Base-by-base conservation (phyloP, 345 rosid genomes). In the sweet orange (Citrus sinensis) region DNA sequence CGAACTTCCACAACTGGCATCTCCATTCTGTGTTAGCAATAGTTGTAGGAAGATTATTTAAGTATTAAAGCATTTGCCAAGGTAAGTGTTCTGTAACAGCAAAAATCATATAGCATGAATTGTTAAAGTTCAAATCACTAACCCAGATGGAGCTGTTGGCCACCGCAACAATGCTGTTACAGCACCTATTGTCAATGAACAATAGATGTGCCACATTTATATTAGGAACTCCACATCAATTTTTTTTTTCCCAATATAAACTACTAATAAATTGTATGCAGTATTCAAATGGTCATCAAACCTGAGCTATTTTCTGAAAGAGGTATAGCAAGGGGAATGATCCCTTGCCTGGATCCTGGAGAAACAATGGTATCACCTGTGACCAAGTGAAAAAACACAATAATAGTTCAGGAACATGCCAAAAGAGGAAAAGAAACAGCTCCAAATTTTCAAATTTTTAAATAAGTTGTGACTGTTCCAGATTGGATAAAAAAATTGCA, bases 81-180 rank as follows among this genome's bases (percentile, higher is more conserved):
- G 9, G 54, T 49, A 34, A 1, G 6, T 19, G 3, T 49, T 49
- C 69, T 37, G 24, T 39, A 29, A 34, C 70, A 24, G 59, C 8
- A 20, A 49, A 83, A 74, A 30, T 49, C 49, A n/a, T 59, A 61
- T 9, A 16, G 49, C 27, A 22, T 29, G 4, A 46, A 55, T 9
- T 56, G 51, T 10, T 73, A 24, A 49, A 74, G n/a, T 30, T 5
- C 9, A 35, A 68, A 58, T 71, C 62, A 69, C 86, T 83, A 85
- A 94, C 98, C 94, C 95, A 27, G 90, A 81, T 81, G 97, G 95
- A 84, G 98, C 97, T 55, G 97, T 93, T 80, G 98, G 98, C 98
- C 97, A 93, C 78, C 97, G 86, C 82, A 94, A 82, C 87, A 94
- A 78, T 32, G 94, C 98, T 79, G 95, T 92, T 70, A 90, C 77